Conservation (phyloP, 2,329 filamentous ascomycete species). For the Seiridium unicorne region DNA sequence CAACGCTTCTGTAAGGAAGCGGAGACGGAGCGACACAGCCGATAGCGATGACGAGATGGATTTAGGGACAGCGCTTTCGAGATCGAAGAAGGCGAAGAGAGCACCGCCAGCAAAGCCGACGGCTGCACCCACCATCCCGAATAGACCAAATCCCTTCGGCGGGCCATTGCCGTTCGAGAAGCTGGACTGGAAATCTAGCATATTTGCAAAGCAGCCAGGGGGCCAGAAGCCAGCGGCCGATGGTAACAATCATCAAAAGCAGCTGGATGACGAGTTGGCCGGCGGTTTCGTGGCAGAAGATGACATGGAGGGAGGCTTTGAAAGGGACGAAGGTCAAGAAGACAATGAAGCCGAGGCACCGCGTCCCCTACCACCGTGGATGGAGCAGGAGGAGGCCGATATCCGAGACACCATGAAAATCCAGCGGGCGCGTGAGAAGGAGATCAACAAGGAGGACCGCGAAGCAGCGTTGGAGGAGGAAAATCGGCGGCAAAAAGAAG, state of each 20-base stretch:
- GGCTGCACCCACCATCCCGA: conserved; percentile 38
- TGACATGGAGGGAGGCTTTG: conserved; percentile 63
- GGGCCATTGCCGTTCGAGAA: conserved; percentile 92
- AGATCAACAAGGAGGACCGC: conserved; percentile 64
- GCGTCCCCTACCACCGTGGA: conserved; percentile 74
- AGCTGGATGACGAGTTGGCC: conserved; percentile 21
- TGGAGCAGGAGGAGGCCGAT: conserved; percentile 59
- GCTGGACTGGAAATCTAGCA: conserved; percentile 65
- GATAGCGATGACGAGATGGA: conserved; percentile 79
- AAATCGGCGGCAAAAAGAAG: conserved; percentile 39
- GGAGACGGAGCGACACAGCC: conserved; percentile 42
- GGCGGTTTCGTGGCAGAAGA: conserved; percentile 42
- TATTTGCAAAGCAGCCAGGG: conserved; percentile 46
- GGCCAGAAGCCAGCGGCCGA: conserved; percentile 4
- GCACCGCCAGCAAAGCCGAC: conserved; percentile 27
- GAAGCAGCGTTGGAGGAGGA: conserved; percentile 57
- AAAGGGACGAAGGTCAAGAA: conserved; percentile 25
- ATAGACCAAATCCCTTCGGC: conserved; percentile 63
- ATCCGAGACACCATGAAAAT: conserved; percentile 63
- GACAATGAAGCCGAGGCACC: conserved; percentile 36
- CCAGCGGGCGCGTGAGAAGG: conserved; percentile 53
- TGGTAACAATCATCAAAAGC: neutral
- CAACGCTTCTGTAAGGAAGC: conserved; percentile 56
- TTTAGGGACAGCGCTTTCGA: conserved; percentile 71
- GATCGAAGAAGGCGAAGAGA: conserved; percentile 63